Evolutionary conservation across 345 rosid species (phyloP), one percentile per base, ranked within the genome.

Genomic region (Cardamine chenopodiifolia): DNA sequence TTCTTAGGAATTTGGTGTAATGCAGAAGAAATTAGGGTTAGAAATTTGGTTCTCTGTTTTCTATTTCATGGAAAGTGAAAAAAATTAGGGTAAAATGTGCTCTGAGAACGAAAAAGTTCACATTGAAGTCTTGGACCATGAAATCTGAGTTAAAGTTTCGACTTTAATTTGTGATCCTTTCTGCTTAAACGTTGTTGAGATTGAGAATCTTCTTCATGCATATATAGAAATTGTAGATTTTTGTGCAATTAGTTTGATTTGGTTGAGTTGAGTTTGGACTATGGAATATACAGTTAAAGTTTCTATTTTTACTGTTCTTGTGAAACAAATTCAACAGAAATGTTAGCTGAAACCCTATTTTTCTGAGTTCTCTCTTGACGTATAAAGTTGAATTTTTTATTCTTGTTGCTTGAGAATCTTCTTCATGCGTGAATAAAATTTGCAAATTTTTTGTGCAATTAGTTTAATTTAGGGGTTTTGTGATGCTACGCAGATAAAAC

Each of bases 401-500:
- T n/a, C 44, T 12, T 13, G 44, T 39, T 39, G 2, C 7, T 14
- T 54, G 63, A 25, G 42, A 62, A 48, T 15, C 23, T 42, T 52
- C 56, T 52, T 42, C 73, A 59, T 75, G 68, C 73, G 57, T 71
- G 10, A 7, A 17, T 17, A 7, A 0, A 42, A 44, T 61, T 5
- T 70, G 28, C 2, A 50, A 47, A 13, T 50, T 20, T 40, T 29
- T 12, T 58, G 2, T 31, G 47, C 0, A 6, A 56, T 31, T 29
- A 32, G 26, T 40, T 50, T 68, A 35, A 40, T 61, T 61, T 39
- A n/a, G 22, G 1, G 28, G 13, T 50, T 12, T 40, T 48, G 67
- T 75, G 42, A 20, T 68, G 56, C 47, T 49, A 60, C 68, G 15
- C 79, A 70, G 80, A 56, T 77, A 55, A 56, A 42, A 61, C 42